These are phyloP conservation scores for Carpinus fangiana DNA, from an alignment of 306 rosid species.

Conservation along the genomic window DNA sequence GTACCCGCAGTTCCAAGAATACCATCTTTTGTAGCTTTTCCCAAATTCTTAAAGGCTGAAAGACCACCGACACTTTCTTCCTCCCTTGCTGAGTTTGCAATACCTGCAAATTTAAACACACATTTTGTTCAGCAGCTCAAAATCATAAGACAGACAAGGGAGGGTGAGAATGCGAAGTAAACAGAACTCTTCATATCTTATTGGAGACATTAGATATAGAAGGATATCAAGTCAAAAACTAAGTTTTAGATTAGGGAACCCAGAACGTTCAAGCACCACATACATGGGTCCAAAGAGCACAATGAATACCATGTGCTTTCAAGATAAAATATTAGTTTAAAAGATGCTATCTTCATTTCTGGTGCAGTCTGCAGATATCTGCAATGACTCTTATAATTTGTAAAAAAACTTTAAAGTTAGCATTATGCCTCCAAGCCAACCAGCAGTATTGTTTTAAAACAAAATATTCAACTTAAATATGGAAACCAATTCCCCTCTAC, in stretches of 20 bases:
- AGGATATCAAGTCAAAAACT: neutral
- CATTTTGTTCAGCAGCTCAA: conserved; percentile 14
- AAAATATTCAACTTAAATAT: no score
- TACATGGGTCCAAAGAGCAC: neutral
- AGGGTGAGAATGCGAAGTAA: neutral
- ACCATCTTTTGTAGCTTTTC: conserved; percentile 60
- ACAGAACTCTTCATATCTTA: neutral
- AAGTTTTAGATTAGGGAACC: neutral
- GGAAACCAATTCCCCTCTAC: neutral
- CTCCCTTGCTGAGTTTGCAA: conserved; percentile 49
- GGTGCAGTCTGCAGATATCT: neutral
- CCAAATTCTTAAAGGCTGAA: conserved; percentile 56
- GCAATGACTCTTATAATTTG: neutral
- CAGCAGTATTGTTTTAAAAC: neutral
- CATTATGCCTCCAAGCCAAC: neutral
- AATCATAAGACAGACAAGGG: neutral
- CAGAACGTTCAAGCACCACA: neutral
- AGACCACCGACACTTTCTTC: conserved; percentile 55
- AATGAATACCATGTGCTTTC: neutral
- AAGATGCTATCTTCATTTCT: neutral
- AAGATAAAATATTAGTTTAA: neutral
- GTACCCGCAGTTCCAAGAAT: conserved; percentile 74
- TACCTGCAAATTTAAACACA: conserved; percentile 50
- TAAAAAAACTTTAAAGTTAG: no score
- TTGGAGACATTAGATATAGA: neutral